These are phyloP conservation scores for Candida insectalens DNA, from an alignment of 805 yeast genomes.

Conservation along the genomic window DNA sequence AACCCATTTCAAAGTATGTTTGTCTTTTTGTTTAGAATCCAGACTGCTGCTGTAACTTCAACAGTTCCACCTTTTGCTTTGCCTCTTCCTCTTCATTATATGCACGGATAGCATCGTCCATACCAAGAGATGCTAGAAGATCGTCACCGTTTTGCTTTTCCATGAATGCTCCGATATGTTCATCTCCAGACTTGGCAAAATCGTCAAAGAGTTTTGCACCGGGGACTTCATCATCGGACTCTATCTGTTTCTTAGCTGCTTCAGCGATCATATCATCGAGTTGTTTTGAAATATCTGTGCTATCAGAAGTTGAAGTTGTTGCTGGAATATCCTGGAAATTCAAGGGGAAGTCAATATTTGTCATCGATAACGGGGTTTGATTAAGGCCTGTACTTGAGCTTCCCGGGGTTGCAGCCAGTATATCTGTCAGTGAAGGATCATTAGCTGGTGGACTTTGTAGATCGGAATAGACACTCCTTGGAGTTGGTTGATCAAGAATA, in stretches of 20 bases:
- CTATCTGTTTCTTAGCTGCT: too few relatives aligned
- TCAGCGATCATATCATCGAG: too few relatives aligned
- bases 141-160: conserved; percentile 1
- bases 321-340: too few relatives aligned
- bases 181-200: neutral
- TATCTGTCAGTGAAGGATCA: neutral
- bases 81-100: neutral
- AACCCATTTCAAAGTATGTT: too few relatives aligned
- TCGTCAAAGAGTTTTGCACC: conserved; percentile 2
- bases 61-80: neutral
- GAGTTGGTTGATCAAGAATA: too few relatives aligned
- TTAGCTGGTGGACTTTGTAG: neutral
- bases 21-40: too few relatives aligned
- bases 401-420: neutral
- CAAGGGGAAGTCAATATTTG: too few relatives aligned
- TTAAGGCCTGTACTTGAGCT: too few relatives aligned
- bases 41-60: too few relatives aligned
- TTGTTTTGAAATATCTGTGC: too few relatives aligned
- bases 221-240: neutral
- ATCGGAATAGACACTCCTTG: neutral
- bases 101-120: conserved; percentile 2
- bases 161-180: neutral
- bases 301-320: too few relatives aligned
- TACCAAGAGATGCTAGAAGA: conserved; percentile 1
- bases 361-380: too few relatives aligned